A percentile compares a stretch with the other conserved stretches of the same genome.
Evolutionary conservation across 2,329 filamentous ascomycete genomes (phyloP).

Genomic region (Rosellinia necatrix): DNA sequence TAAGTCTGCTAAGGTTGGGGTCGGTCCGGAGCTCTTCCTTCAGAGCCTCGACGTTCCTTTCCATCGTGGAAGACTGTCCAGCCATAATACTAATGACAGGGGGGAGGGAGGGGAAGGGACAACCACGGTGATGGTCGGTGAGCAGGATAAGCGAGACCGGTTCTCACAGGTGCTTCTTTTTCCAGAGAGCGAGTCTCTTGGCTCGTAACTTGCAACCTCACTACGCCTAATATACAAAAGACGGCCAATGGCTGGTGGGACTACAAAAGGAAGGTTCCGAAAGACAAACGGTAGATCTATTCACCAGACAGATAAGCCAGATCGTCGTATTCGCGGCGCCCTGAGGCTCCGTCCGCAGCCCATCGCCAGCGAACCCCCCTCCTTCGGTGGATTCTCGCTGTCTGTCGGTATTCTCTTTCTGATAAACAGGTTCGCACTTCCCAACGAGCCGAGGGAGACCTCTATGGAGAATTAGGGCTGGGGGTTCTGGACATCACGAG

Average conservation of each 20-base stretch:
- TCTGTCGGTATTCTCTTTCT: slow-evolving; percentile 32
- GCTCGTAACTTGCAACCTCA: slow-evolving; percentile 14
- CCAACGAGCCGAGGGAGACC: not conserved
- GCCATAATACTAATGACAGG: slow-evolving; percentile 26
- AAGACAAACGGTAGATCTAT: slow-evolving; percentile 1
- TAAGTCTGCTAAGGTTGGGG: slow-evolving; percentile 43
- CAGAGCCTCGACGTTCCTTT: slow-evolving; percentile 28
- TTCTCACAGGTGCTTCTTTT: slow-evolving; percentile 4
- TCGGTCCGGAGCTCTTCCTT: slow-evolving; percentile 45
- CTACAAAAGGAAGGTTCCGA: slow-evolving; percentile 31
- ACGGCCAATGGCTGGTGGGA: not conserved
- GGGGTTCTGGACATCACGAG: not conserved
- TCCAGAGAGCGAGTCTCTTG: not conserved
- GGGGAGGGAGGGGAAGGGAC: not conserved
- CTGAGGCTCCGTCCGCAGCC: not conserved
- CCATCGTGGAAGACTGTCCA: slow-evolving; percentile 18
- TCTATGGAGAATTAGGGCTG: slow-evolving; percentile 1
- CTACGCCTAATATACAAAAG: not conserved
- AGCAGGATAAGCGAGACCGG: not conserved
- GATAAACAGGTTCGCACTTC: slow-evolving; percentile 15
- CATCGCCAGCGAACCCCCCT: slow-evolving; percentile 22
- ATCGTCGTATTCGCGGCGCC: slow-evolving; percentile 22
- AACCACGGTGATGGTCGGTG: too few relatives aligned
- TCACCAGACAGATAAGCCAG: not conserved
- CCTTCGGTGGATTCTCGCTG: slow-evolving; percentile 39